Conservation (phyloP, 768 basidiomycete genomes). For the Phanerodontia chrysosporium region DNA sequence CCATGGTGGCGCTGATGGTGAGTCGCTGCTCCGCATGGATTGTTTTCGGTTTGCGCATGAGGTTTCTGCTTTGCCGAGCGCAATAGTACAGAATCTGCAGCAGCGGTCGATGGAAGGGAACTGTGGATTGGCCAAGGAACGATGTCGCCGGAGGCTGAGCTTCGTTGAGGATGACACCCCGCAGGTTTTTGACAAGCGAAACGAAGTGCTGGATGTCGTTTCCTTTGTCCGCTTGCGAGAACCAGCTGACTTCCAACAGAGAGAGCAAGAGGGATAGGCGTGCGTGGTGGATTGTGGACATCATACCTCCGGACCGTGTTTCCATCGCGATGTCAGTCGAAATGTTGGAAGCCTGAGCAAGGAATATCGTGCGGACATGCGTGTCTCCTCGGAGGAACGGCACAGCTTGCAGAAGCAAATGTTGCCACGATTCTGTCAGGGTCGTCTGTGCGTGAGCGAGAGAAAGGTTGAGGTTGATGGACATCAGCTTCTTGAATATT, state of each 20-base stretch:
- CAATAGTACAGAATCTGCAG: slow-evolving; percentile 82
- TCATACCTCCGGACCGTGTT: slow-evolving; percentile 74
- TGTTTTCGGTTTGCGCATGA: slow-evolving; percentile 44
- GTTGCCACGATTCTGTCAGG: slow-evolving; percentile 75
- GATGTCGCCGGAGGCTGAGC: slow-evolving; percentile 71
- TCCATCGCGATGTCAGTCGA: slow-evolving; percentile 68
- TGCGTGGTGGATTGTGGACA: slow-evolving; percentile 74
- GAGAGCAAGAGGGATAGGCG: slow-evolving; percentile 71
- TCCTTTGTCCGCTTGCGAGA: slow-evolving; percentile 52
- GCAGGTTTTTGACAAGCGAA: slow-evolving; percentile 55
- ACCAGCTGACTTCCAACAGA: slow-evolving; percentile 79
- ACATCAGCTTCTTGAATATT: slow-evolving; percentile 55
- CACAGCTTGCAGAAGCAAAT: slow-evolving; percentile 57
- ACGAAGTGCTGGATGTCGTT: slow-evolving; percentile 56
- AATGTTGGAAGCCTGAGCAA: slow-evolving; percentile 57
- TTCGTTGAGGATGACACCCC: slow-evolving; percentile 65
- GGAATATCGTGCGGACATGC: slow-evolving; percentile 49
- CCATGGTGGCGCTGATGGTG: slow-evolving; percentile 53
- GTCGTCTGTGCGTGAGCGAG: slow-evolving; percentile 74
- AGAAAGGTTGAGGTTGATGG: slow-evolving; percentile 86
- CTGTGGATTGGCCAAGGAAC: slow-evolving; percentile 57
- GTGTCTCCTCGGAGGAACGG: slow-evolving; percentile 61
- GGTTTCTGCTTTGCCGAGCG: slow-evolving; percentile 52
- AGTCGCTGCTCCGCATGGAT: slow-evolving; percentile 61
- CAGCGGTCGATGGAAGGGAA: slow-evolving; percentile 75